Evolutionary conservation across 352 stramenopile genomes (phyloP).

Genomic region (Phytopythium boreale): DNA sequence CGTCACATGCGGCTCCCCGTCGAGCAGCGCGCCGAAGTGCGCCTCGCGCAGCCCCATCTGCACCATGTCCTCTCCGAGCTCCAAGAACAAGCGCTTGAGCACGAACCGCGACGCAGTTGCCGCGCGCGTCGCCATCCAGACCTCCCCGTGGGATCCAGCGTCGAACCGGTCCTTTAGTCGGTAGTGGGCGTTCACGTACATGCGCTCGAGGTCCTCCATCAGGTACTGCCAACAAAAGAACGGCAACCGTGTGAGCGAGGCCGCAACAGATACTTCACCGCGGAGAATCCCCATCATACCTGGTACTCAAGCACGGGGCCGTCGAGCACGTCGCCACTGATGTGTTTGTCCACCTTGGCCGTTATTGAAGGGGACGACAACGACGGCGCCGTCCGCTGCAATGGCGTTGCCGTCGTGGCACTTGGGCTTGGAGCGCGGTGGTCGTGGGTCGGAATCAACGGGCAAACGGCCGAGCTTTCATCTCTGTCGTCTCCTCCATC

Average conservation of each 20-base stretch:
- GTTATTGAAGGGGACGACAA: neutral
- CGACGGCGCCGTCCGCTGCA: too few species aligned
- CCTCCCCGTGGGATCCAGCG: constrained; percentile 80
- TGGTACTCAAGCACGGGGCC: constrained; percentile 75
- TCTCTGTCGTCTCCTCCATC: neutral
- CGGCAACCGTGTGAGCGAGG: constrained; percentile 1
- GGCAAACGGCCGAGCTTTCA: neutral
- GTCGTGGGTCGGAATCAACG: neutral
- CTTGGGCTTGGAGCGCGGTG: neutral
- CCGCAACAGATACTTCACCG: neutral
- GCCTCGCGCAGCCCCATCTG: constrained; percentile 81
- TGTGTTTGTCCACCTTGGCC: neutral
- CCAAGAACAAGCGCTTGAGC: constrained; percentile 84
- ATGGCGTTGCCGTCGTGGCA: too few species aligned
- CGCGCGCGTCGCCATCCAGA: constrained; percentile 51
- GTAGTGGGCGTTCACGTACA: constrained; percentile 78
- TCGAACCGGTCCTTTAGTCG: constrained; percentile 80
- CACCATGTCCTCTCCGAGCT: constrained; percentile 56
- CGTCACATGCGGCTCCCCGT: constrained; percentile 56
- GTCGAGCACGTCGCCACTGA: constrained; percentile 12
- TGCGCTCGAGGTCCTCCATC: constrained; percentile 43
- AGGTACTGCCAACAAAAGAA: constrained; percentile 30
- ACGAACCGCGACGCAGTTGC: constrained; percentile 37
- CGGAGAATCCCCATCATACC: constrained; percentile 10
- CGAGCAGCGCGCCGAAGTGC: constrained; percentile 66